Percentiles rank a stretch among this genome's conserved stretches.
phyloP scores from a whole-genome alignment of 768 basidiomycete genomes.

The Hericium erinaceus region DNA sequence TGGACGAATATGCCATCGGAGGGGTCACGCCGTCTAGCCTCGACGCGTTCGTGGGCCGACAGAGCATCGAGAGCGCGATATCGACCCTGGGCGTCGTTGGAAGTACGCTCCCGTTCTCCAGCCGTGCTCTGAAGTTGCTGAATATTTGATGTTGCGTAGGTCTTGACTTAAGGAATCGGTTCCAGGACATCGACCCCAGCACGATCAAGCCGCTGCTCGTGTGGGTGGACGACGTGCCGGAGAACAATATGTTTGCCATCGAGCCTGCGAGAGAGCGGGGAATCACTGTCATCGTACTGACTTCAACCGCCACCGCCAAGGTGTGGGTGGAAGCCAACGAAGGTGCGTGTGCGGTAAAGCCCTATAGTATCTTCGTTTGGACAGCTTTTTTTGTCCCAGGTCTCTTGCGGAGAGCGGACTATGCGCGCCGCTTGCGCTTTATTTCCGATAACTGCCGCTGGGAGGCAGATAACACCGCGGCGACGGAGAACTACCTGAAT shows the following conservation, averaged over 20 bases:
- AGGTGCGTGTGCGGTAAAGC: not conserved
- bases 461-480: not conserved
- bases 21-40: constrained; percentile 17
- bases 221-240: not conserved
- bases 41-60: constrained; percentile 10
- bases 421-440: not conserved
- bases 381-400: not conserved
- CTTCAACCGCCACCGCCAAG: not conserved
- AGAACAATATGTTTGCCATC: not conserved
- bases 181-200: not conserved
- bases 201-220: not conserved
- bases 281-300: not conserved
- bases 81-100: not conserved
- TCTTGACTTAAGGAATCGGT: not conserved
- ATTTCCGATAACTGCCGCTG: not conserved
- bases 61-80: constrained; percentile 9
- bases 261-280: not conserved
- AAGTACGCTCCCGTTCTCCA: not conserved
- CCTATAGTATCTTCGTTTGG: not conserved
- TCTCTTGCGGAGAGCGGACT: not conserved
- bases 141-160: not conserved
- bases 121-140: not conserved
- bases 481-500: constrained; percentile 10
- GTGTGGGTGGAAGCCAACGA: not conserved
- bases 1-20: constrained; percentile 9